Evolutionary conservation across 805 yeast species (phyloP).

Genomic region (Ogataea sp.): DNA sequence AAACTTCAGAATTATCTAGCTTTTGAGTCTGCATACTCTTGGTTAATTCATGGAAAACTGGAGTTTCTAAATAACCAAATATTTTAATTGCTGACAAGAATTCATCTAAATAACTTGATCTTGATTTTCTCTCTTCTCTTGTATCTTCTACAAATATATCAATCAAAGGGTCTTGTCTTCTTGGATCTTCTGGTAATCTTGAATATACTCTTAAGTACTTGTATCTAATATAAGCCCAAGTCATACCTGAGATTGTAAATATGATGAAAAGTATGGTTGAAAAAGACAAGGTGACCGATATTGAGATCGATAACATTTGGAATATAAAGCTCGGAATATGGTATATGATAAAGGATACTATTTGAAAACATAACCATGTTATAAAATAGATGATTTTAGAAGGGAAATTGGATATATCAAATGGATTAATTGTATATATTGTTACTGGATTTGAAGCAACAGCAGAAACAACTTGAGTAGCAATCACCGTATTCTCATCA

Average conservation of each 20-base stretch:
- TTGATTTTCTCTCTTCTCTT: conserved; percentile 30
- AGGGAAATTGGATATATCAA: conserved; percentile 2
- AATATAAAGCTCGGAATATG: conserved; percentile 12
- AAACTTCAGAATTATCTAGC: conserved; percentile 65
- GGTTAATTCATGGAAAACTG: conserved; percentile 89
- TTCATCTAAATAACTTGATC: conserved; percentile 73
- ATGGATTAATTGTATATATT: neutral
- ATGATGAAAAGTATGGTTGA: conserved; percentile 33
- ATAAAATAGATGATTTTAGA: conserved; percentile 11
- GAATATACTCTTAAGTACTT: conserved; percentile 59
- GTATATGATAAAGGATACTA: conserved; percentile 10
- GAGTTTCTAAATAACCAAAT: conserved; percentile 85
- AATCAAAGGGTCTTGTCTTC: conserved; percentile 33
- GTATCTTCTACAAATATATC: conserved; percentile 37
- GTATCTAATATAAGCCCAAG: conserved; percentile 49
- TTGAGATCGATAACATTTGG: conserved; percentile 32
- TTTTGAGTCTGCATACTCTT: conserved; percentile 87
- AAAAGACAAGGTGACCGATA: conserved; percentile 44
- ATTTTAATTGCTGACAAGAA: conserved; percentile 86
- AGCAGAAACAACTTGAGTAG: too few relatives aligned
- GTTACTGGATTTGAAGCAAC: too few relatives aligned
- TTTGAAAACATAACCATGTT: conserved; percentile 9
- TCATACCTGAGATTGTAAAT: conserved; percentile 22
- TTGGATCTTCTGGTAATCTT: conserved; percentile 37
- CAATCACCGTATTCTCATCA: too few relatives aligned